A percentile compares a stretch with the other conserved stretches of the same genome.
Conservation (phyloP, 176 grass and related monocot species). For the Tuctoria greenei region DNA sequence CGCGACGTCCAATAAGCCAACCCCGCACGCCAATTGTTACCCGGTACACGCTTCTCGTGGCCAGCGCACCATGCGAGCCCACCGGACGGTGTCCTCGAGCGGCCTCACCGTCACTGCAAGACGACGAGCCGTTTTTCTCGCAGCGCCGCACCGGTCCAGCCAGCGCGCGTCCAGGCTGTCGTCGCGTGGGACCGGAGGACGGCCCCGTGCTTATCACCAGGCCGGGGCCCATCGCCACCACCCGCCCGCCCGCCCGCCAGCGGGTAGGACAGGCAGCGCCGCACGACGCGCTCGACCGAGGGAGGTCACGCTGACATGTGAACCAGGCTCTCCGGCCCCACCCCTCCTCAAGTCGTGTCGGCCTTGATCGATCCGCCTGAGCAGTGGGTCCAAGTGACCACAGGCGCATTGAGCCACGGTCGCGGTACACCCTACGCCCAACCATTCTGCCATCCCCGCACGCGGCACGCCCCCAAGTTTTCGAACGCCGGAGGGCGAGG, state of each 20-base stretch:
- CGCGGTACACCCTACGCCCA: too few species aligned
- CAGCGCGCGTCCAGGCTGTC: slow-evolving; percentile 31
- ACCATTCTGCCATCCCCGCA: too few species aligned
- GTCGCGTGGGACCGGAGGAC: background rate
- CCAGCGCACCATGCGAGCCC: background rate
- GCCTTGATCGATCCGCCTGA: slow-evolving; percentile 4
- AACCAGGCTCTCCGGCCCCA: background rate
- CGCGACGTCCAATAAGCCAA: background rate
- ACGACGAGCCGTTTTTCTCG: background rate
- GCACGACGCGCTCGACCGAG: background rate
- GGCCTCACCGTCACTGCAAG: background rate
- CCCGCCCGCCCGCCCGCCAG: too few species aligned
- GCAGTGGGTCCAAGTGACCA: background rate
- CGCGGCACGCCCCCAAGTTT: background rate
- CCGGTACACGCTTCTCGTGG: background rate
- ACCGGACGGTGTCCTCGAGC: background rate
- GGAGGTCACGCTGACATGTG: slow-evolving; percentile 19
- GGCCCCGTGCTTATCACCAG: slow-evolving; percentile 38
- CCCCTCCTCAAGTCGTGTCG: slow-evolving; percentile 25
- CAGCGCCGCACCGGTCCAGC: slow-evolving; percentile 23
- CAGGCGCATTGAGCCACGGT: slow-evolving; percentile 33
- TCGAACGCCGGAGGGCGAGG: slow-evolving; percentile 34
- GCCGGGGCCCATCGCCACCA: background rate
- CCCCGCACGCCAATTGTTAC: background rate
- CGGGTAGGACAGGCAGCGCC: background rate